Percentiles rank a stretch among this genome's conserved stretches.
These are phyloP conservation scores for Achlya hypogyna DNA, from an alignment of 352 stramenopile genomes.

Conservation along the genomic window DNA sequence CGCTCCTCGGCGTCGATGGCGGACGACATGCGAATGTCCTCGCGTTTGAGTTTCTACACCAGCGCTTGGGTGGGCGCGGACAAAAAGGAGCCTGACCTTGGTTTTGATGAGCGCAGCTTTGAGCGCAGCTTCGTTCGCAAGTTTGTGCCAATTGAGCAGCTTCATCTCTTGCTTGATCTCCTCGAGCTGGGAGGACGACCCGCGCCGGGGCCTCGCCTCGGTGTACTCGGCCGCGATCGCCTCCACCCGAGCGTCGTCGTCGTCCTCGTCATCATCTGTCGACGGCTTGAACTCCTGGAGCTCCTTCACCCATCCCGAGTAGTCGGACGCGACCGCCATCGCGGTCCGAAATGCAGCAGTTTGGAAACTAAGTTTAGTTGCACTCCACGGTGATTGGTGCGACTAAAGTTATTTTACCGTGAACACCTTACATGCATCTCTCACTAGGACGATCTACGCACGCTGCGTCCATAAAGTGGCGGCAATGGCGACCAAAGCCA, in stretches of 20 bases:
- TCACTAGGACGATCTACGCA: too few relatives aligned
- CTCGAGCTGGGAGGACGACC: constrained; percentile 39
- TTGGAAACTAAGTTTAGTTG: neutral
- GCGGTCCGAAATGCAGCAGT: neutral
- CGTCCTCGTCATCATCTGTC: constrained; percentile 20
- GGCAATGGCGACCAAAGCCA: too few relatives aligned
- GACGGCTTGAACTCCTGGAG: constrained; percentile 42
- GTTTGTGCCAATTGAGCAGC: constrained; percentile 91
- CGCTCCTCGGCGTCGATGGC: constrained; percentile 58
- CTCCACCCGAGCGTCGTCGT: constrained; percentile 31
- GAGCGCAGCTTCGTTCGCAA: constrained; percentile 88
- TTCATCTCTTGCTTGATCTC: constrained; percentile 89
- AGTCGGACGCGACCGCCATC: constrained; percentile 28
- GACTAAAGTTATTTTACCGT: too few relatives aligned
- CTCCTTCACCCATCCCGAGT: constrained; percentile 45
- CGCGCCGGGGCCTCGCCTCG: neutral
- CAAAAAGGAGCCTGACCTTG: constrained; percentile 23
- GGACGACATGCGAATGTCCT: constrained; percentile 46
- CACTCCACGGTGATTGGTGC: too few relatives aligned
- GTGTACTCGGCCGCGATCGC: constrained; percentile 14
- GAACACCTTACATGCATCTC: too few relatives aligned
- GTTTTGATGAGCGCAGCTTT: constrained; percentile 87
- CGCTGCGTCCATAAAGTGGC: too few relatives aligned
- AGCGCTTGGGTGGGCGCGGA: neutral
- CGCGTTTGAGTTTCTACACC: constrained; percentile 55